These are phyloP conservation scores for Dryadomyces quercivorus DNA, from an alignment of 2,329 filamentous ascomycete species.

Conservation along the genomic window DNA sequence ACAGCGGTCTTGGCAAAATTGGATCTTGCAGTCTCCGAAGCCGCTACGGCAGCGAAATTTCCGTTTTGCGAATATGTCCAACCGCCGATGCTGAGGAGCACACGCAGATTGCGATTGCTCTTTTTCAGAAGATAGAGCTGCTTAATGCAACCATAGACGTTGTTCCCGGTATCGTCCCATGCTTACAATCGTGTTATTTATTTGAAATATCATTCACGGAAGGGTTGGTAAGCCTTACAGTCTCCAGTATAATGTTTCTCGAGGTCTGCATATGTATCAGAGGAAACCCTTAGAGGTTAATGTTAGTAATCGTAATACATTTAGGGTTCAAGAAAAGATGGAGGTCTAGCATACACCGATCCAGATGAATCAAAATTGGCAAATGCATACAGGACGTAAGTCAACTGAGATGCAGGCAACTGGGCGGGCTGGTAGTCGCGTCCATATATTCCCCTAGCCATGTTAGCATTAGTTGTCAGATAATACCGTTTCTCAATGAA, in stretches of 20 bases:
- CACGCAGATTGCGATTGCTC: slow-evolving; percentile 62
- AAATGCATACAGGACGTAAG: slow-evolving; percentile 71
- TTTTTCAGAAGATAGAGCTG: slow-evolving; percentile 71
- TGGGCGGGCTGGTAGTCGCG: slow-evolving; percentile 60
- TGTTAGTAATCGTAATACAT: background rate
- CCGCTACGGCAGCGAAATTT: slow-evolving; percentile 51
- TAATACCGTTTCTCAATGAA: background rate
- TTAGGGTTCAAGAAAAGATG: background rate
- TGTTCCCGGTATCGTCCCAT: slow-evolving; percentile 53
- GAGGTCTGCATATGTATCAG: background rate
- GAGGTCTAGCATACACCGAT: slow-evolving; percentile 44
- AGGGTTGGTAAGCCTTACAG: slow-evolving; percentile 28
- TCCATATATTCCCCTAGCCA: slow-evolving; percentile 54
- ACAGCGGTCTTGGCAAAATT: slow-evolving; percentile 61
- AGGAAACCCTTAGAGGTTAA: background rate
- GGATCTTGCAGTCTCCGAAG: slow-evolving; percentile 46
- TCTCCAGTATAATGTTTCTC: background rate
- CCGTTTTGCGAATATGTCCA: slow-evolving; percentile 68
- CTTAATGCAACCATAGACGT: slow-evolving; percentile 72
- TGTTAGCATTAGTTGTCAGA: slow-evolving; percentile 4
- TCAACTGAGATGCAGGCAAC: slow-evolving; percentile 57
- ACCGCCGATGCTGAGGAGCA: slow-evolving; percentile 70
- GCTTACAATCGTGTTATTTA: slow-evolving; percentile 16
- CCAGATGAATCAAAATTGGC: slow-evolving; percentile 62
- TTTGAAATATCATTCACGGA: slow-evolving; percentile 8